A percentile compares a stretch with the other conserved stretches of the same genome.
phyloP scores from a whole-genome alignment of 202 grass and related monocot genomes.

The Brachypodium distachyon region DNA sequence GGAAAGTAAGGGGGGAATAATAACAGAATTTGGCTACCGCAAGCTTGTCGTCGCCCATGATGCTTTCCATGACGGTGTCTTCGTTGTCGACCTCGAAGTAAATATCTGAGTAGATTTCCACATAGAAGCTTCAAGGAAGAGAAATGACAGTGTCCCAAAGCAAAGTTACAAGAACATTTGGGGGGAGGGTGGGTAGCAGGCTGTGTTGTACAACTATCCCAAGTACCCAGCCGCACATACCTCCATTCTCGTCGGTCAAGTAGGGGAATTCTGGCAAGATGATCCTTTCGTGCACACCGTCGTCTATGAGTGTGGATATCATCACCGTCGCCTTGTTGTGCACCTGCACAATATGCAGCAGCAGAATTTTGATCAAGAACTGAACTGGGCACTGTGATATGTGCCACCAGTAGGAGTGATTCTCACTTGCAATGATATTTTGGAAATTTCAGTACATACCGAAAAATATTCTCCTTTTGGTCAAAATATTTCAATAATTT shows the following conservation, averaged over 20 bases:
- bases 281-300: slow-evolving; percentile 52
- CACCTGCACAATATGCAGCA: slow-evolving; percentile 31
- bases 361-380: background rate
- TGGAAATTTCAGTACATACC: too few relatives aligned
- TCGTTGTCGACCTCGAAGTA: slow-evolving; percentile 90
- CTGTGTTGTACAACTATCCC: background rate
- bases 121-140: slow-evolving; percentile 24
- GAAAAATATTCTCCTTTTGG: too few relatives aligned
- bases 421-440: too few relatives aligned
- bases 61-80: slow-evolving; percentile 51
- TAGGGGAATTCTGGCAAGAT: slow-evolving; percentile 67
- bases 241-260: slow-evolving; percentile 90
- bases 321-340: slow-evolving; percentile 74
- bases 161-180: background rate
- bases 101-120: slow-evolving; percentile 69
- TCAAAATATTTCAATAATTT: too few relatives aligned
- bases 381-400: too few relatives aligned
- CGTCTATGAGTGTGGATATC: slow-evolving; percentile 43
- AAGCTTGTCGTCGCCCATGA: slow-evolving; percentile 55
- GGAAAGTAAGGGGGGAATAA: background rate
- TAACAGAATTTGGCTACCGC: slow-evolving; percentile 47
- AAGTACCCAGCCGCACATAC: slow-evolving; percentile 19
- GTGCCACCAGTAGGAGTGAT: too few relatives aligned
- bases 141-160: background rate
- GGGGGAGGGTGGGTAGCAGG: background rate